Percentiles rank a stretch among this genome's conserved stretches.
These are phyloP conservation scores for Leccinum ochraceum DNA, from an alignment of 768 basidiomycete genomes.

Conservation along the genomic window DNA sequence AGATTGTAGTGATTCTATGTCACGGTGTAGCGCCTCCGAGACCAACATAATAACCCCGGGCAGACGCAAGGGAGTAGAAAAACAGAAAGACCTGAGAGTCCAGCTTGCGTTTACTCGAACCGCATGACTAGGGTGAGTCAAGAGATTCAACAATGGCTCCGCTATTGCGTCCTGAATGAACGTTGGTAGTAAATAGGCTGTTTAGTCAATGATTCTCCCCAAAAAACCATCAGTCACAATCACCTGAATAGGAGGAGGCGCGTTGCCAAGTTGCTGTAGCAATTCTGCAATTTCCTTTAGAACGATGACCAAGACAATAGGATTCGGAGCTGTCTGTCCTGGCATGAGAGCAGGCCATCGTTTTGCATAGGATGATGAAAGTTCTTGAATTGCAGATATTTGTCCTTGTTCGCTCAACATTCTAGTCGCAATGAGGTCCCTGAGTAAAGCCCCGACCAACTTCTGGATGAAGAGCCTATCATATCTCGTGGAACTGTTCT, in stretches of 20 bases:
- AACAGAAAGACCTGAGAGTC: slow-evolving; percentile 89
- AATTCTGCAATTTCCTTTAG: slow-evolving; percentile 85
- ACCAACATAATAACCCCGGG: slow-evolving; percentile 77
- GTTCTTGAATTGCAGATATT: slow-evolving; percentile 85
- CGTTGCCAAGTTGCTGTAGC: slow-evolving; percentile 87
- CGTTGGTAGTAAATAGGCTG: background rate
- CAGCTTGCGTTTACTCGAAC: slow-evolving; percentile 87
- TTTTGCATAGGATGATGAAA: slow-evolving; percentile 79
- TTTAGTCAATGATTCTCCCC: background rate
- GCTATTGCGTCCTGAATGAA: slow-evolving; percentile 70
- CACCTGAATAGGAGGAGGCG: slow-evolving; percentile 86
- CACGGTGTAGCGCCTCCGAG: slow-evolving; percentile 81
- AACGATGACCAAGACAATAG: slow-evolving; percentile 68
- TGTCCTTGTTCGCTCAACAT: slow-evolving; percentile 94
- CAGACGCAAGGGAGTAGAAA: slow-evolving; percentile 81
- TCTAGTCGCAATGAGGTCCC: slow-evolving; percentile 85
- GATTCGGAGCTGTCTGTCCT: slow-evolving; percentile 68
- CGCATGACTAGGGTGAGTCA: slow-evolving; percentile 84
- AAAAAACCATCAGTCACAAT: slow-evolving; percentile 9
- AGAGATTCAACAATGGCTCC: slow-evolving; percentile 82
- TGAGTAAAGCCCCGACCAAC: slow-evolving; percentile 72
- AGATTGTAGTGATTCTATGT: slow-evolving; percentile 70
- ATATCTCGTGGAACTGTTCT: slow-evolving; percentile 59
- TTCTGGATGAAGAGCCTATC: slow-evolving; percentile 74
- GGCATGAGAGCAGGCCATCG: slow-evolving; percentile 95